Conservation (phyloP, 306 rosid species). For the Rosa persica region DNA sequence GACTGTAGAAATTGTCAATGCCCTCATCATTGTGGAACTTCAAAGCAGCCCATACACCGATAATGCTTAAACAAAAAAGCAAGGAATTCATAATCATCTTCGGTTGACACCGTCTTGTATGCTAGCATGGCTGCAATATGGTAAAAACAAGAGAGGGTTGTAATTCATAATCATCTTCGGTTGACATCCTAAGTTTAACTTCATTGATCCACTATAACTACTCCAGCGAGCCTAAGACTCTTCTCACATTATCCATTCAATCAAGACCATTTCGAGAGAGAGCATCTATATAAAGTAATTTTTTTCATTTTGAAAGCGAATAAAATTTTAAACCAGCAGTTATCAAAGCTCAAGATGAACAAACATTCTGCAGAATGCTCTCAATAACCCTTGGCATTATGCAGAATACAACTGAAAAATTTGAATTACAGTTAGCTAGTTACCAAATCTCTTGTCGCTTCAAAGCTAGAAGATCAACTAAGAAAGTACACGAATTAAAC, state of each 20-base stretch:
- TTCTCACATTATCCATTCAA: neutral
- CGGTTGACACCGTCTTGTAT: constrained; percentile 74
- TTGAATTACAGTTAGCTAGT: neutral
- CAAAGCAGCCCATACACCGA: constrained; percentile 93
- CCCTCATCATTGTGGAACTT: constrained; percentile 95
- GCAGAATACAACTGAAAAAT: neutral
- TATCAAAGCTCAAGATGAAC: neutral
- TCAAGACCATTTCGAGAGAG: neutral
- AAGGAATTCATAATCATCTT: no score
- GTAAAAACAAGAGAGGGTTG: neutral
- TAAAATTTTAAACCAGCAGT: neutral
- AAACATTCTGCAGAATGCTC: neutral
- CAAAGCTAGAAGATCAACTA: no score
- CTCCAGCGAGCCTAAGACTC: neutral
- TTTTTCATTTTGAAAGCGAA: neutral
- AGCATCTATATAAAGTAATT: neutral
- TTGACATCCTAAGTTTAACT: neutral
- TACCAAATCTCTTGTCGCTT: neutral
- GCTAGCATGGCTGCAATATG: constrained; percentile 79
- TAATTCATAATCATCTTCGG: neutral
- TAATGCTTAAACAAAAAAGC: constrained; percentile 69
- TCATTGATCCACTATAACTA: neutral
- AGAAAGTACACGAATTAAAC: neutral
- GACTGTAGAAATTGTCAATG: constrained; percentile 94
- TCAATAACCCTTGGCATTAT: neutral